These are phyloP conservation scores for Penicillium polonicum DNA, from an alignment of 2,329 filamentous ascomycete genomes.

Conservation along the genomic window DNA sequence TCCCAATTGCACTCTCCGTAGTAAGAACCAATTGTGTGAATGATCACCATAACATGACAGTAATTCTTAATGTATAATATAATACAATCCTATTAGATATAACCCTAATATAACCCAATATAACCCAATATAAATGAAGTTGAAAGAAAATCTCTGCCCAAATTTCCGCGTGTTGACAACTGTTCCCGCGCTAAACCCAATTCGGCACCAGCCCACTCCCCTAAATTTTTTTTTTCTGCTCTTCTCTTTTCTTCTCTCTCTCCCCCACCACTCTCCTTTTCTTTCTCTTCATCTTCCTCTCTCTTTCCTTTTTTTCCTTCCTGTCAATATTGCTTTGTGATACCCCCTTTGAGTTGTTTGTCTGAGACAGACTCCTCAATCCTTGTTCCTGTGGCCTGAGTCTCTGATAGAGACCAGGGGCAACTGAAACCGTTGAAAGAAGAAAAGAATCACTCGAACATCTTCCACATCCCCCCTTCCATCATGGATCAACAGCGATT, in stretches of 20 bases:
- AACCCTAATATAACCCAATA: neutral
- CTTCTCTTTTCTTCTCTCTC: conserved; percentile 14
- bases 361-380: conserved; percentile 32
- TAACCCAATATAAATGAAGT: neutral
- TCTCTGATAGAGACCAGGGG: conserved; percentile 16
- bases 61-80: neutral
- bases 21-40: neutral
- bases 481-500: conserved; percentile 80
- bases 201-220: conserved; percentile 18
- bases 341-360: conserved; percentile 35
- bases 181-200: conserved; percentile 19
- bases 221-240: conserved; percentile 24
- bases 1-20: neutral
- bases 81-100: neutral
- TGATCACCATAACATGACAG: neutral
- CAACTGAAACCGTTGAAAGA: neutral
- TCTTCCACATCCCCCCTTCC: conserved; percentile 11
- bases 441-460: conserved; percentile 10
- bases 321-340: conserved; percentile 29
- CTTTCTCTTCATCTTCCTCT: conserved; percentile 24
- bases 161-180: conserved; percentile 11
- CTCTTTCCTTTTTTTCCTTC: conserved; percentile 17
- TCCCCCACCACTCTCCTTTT: conserved; percentile 19
- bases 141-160: conserved; percentile 4
- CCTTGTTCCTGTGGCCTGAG: conserved; percentile 16